A percentile compares a stretch with the other conserved stretches of the same genome.
Conservation (phyloP, 2,329 filamentous ascomycete species). For the Arthrobotrys sphaeroides region DNA sequence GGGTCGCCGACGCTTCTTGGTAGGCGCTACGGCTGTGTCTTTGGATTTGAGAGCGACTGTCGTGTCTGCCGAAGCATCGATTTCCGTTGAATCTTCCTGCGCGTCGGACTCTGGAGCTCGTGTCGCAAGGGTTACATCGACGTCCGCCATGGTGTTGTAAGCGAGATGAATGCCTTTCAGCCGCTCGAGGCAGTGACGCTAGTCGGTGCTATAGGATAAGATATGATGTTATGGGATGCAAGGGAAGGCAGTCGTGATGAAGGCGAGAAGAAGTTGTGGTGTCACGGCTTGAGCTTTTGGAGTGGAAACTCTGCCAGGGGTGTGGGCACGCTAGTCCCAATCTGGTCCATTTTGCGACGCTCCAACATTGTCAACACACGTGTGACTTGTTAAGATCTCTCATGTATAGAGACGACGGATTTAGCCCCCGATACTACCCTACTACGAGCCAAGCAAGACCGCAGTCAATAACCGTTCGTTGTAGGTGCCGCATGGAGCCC, state of each 20-base stretch:
- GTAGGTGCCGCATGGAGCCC: not conserved
- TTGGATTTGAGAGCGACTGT: slow-evolving; percentile 43
- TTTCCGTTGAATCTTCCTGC: slow-evolving; percentile 38
- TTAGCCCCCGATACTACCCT: too few relatives aligned
- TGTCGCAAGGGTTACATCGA: slow-evolving; percentile 36
- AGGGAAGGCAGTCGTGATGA: slow-evolving; percentile 1
- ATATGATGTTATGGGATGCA: not conserved
- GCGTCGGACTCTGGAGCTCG: slow-evolving; percentile 38
- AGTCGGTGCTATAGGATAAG: not conserved
- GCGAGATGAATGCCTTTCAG: not conserved
- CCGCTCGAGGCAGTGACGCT: not conserved
- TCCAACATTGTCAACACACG: slow-evolving; percentile 12
- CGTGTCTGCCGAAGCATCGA: slow-evolving; percentile 30
- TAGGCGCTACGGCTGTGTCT: slow-evolving; percentile 64
- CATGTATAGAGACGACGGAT: too few relatives aligned
- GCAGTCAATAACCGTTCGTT: not conserved
- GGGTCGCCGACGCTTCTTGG: slow-evolving; percentile 82
- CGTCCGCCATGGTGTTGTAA: slow-evolving; percentile 46
- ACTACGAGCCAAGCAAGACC: too few relatives aligned
- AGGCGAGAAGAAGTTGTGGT: not conserved
- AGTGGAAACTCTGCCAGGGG: slow-evolving; percentile 1
- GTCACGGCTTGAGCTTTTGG: not conserved
- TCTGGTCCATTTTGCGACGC: not conserved
- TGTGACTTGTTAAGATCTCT: too few relatives aligned
- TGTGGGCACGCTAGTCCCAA: not conserved